Conservation (phyloP, 352 stramenopile species). For the Globisporangium radiosum region DNA sequence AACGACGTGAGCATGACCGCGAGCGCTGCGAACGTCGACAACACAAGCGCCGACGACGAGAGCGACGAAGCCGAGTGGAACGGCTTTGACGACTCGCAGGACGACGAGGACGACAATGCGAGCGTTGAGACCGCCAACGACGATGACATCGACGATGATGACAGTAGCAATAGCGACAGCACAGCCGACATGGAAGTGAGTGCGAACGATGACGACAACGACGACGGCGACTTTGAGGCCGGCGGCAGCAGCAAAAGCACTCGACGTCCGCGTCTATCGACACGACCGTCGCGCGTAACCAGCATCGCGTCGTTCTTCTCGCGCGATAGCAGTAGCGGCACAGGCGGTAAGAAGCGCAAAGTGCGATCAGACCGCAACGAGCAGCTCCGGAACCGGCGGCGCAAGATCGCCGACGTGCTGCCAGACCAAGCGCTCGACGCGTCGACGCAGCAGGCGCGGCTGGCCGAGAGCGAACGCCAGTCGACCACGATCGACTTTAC, state of each 20-base stretch:
- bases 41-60: conserved; percentile 8
- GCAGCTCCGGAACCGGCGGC: conserved; percentile 35
- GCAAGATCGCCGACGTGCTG: conserved; percentile 58
- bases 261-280: background rate
- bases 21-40: background rate
- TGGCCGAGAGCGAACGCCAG: conserved; percentile 54
- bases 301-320: conserved; percentile 10
- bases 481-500: conserved; percentile 28
- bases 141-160: conserved; percentile 7
- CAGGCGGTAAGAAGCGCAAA: conserved; percentile 19
- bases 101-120: conserved; percentile 14
- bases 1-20: too few species aligned
- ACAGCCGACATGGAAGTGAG: background rate
- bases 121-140: conserved; percentile 12
- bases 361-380: conserved; percentile 12
- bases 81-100: conserved; percentile 13
- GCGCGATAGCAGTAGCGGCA: background rate
- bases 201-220: conserved; percentile 1
- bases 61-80: conserved; percentile 23
- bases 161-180: background rate
- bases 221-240: conserved; percentile 7
- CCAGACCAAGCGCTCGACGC: conserved; percentile 66
- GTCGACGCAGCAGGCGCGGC: conserved; percentile 46
- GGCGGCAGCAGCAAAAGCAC: background rate
- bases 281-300: background rate